Evolutionary conservation across 2,329 filamentous ascomycete genomes (phyloP).

Genomic region (Pestalotiopsis sp.): DNA sequence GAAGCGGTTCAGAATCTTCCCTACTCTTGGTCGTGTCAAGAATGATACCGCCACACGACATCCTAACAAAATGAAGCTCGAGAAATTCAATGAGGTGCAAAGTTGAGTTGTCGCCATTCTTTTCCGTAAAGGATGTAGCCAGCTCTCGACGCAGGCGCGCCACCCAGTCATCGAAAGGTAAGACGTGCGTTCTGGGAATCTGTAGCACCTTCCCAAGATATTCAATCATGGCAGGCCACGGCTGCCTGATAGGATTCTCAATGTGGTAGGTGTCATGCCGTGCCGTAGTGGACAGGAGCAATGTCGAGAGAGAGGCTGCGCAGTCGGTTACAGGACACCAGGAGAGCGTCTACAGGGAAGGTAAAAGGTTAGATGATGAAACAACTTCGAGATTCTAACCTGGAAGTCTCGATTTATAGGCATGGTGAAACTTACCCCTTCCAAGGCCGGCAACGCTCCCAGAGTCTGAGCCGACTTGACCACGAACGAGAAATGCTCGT

Average conservation of each 20-base stretch:
- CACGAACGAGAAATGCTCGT: conserved; percentile 50
- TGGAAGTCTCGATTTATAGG: too few species aligned
- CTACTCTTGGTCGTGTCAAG: neutral
- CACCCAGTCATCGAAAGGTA: neutral
- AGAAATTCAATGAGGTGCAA: neutral
- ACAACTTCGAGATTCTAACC: too few species aligned
- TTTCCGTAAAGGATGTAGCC: neutral
- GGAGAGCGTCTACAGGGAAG: too few species aligned
- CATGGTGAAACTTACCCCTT: conserved; percentile 23
- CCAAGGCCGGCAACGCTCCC: conserved; percentile 37
- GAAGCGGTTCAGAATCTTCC: neutral
- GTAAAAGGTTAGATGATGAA: too few species aligned
- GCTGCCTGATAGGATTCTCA: neutral
- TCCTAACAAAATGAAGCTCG: neutral
- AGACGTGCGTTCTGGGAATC: neutral
- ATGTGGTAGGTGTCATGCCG: neutral
- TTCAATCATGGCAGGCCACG: conserved; percentile 2
- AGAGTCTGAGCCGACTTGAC: conserved; percentile 50
- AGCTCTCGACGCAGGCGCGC: neutral
- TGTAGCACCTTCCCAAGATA: neutral
- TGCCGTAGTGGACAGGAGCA: too few species aligned
- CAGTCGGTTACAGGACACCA: too few species aligned
- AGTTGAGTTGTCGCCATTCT: neutral
- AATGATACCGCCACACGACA: neutral
- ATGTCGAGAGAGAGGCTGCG: too few species aligned